Evolutionary conservation across 1,139 yeast species (phyloP).

Genomic region (Taphrina deformans): DNA sequence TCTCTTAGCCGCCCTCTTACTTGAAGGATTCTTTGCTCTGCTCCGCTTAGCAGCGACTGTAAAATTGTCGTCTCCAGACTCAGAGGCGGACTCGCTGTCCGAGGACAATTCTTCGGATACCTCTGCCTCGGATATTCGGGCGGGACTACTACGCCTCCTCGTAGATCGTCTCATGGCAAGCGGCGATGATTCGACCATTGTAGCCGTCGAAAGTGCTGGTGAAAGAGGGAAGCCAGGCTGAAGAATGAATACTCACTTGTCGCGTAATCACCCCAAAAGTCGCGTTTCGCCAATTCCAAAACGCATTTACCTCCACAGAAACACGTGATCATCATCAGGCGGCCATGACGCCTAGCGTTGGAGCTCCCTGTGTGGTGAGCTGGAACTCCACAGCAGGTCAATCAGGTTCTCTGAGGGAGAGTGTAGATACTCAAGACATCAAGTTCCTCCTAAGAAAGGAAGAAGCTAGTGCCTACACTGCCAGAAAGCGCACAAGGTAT

Average conservation of each 20-base stretch:
- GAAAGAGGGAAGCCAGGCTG: neutral
- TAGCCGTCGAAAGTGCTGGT: neutral
- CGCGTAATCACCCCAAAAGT: neutral
- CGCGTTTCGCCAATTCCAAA: neutral
- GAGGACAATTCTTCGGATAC: neutral
- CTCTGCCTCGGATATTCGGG: neutral
- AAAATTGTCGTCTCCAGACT: neutral
- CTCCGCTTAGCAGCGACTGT: conserved; percentile 3
- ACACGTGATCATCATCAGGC: neutral
- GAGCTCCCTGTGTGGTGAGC: neutral
- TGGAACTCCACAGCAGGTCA: neutral
- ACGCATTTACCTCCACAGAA: neutral
- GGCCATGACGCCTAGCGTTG: neutral
- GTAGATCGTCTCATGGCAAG: conserved; percentile 5
- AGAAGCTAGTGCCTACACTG: no score
- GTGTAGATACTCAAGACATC: no score
- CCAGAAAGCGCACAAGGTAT: no score
- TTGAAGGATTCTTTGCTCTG: neutral
- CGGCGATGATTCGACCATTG: neutral
- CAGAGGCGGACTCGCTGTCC: neutral
- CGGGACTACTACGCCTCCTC: conserved; percentile 3
- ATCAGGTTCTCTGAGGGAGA: no score
- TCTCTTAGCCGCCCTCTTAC: neutral
- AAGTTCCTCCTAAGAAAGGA: no score
- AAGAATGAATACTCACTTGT: neutral